phyloP scores from a whole-genome alignment of 2,329 filamentous ascomycete species.

The Exophiala sp. region DNA sequence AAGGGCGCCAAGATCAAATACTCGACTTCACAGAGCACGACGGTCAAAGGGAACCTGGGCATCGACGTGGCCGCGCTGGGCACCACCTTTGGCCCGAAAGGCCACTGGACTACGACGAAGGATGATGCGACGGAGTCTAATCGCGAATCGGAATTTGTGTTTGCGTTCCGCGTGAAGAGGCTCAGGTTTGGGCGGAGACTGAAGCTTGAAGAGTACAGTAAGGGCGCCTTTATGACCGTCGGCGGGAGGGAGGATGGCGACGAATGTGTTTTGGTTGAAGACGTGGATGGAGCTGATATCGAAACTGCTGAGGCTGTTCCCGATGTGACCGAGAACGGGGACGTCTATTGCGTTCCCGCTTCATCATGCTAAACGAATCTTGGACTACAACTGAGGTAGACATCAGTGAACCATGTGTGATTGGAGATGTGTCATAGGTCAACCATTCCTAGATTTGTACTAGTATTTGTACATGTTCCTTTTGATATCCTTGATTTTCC shows the following conservation, averaged over 20 bases:
- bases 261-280: slow-evolving; percentile 28
- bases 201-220: slow-evolving; percentile 30
- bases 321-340: slow-evolving; percentile 28
- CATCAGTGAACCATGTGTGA: slow-evolving; percentile 4
- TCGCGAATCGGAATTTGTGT: slow-evolving; percentile 30
- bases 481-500: slow-evolving; percentile 9
- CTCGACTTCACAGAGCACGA: slow-evolving; percentile 27
- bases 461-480: slow-evolving; percentile 10
- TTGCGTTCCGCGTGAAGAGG: slow-evolving; percentile 31
- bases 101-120: slow-evolving; percentile 28
- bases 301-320: slow-evolving; percentile 24
- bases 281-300: slow-evolving; percentile 29
- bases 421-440: neutral
- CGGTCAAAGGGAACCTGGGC: slow-evolving; percentile 26
- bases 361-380: slow-evolving; percentile 8
- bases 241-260: slow-evolving; percentile 24
- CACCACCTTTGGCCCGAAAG: slow-evolving; percentile 29
- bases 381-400: slow-evolving; percentile 2
- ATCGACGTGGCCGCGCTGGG: slow-evolving; percentile 26
- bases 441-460: neutral
- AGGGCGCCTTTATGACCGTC: slow-evolving; percentile 28
- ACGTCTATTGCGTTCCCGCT: slow-evolving; percentile 28
- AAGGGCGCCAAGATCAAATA: slow-evolving; percentile 31
- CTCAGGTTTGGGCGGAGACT: slow-evolving; percentile 28
- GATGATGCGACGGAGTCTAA: slow-evolving; percentile 28